phyloP scores from a whole-genome alignment of 169 alveolate genomes.

The Cryptosporidium baileyi region DNA sequence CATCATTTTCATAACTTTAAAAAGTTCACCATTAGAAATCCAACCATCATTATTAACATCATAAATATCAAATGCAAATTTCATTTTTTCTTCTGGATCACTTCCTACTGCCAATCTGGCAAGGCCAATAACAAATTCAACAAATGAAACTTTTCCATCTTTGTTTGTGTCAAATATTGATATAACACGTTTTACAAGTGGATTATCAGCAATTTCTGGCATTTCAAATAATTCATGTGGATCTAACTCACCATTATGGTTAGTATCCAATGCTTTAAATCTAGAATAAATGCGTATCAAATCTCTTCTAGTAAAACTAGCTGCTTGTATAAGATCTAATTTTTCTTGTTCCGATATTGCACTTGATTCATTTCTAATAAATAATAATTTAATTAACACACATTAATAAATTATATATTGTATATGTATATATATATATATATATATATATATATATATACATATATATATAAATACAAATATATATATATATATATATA shows the following conservation, averaged over 20 bases:
- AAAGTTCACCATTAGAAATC: constrained; percentile 97
- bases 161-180: constrained; percentile 93
- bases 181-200: constrained; percentile 93
- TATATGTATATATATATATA: too few relatives aligned
- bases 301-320: constrained; percentile 90
- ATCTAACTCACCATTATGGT: constrained; percentile 91
- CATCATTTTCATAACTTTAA: constrained; percentile 95
- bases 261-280: constrained; percentile 90
- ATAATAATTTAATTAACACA: too few relatives aligned
- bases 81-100: constrained; percentile 90
- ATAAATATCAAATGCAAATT: constrained; percentile 95
- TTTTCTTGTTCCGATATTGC: constrained; percentile 75
- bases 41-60: constrained; percentile 95
- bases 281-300: constrained; percentile 90
- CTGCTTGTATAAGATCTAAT: constrained; percentile 82
- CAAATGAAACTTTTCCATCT: constrained; percentile 95
- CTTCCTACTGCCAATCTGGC: constrained; percentile 89
- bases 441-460: too few relatives aligned
- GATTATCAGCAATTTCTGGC: constrained; percentile 94
- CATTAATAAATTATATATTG: too few relatives aligned
- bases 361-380: constrained; percentile 45
- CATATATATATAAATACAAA: too few relatives aligned
- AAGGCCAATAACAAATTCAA: constrained; percentile 94
- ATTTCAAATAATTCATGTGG: constrained; percentile 94
- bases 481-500: too few relatives aligned